Evolutionary conservation across 805 yeast genomes (phyloP), one percentile per base, ranked within the genome.

Genomic region (Ogataea allantospora): DNA sequence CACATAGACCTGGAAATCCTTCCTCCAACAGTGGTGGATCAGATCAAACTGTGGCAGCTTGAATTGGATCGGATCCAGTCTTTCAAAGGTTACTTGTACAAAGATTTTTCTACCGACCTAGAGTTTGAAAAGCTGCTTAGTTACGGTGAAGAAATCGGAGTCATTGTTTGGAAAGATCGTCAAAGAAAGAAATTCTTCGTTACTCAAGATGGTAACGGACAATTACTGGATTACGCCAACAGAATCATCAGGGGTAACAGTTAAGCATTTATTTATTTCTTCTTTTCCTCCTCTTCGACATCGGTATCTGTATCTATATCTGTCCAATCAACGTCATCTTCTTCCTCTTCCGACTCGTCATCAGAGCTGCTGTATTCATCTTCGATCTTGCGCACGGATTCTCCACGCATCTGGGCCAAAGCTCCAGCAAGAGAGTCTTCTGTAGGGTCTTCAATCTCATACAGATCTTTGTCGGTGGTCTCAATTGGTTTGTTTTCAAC

Each of bases 11-110:
- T 79, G 42, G 80, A 81, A 54, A 67, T 93, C 9, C 59, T 85
- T 5, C 98, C 98, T 3, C 96, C 98, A 0, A 93, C 96, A 0
- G 95, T 93, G n/a, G 85, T 87, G 1, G 99, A 93, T 62, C 99
- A 93, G 60, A 86, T 93, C 51, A 82, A 80, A 57, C 70, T 93
- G 36, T 93, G 99, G 99, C 98, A 93, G 66, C 68, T 93, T 43
- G 99, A 93, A 58, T 64, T 89, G 65, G 98, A 93, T 60, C 76
- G 99, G 63, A 86, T 93, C 47, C 80, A 84, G 50, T 77, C 93
- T 1, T 84, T 78, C 34, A 87, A 81, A 19, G 99, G 99, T 0
- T 88, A 82, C 42, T 62, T 93, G 30, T 93, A 86, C 65, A 82
- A 87, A 40, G 96, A 91, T 51, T 93, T 93, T 59, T 70, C 81